Percentiles rank a stretch among this genome's conserved stretches.
phyloP scores from a whole-genome alignment of 345 rosid species.

The Zanthoxylum bungeanum region DNA sequence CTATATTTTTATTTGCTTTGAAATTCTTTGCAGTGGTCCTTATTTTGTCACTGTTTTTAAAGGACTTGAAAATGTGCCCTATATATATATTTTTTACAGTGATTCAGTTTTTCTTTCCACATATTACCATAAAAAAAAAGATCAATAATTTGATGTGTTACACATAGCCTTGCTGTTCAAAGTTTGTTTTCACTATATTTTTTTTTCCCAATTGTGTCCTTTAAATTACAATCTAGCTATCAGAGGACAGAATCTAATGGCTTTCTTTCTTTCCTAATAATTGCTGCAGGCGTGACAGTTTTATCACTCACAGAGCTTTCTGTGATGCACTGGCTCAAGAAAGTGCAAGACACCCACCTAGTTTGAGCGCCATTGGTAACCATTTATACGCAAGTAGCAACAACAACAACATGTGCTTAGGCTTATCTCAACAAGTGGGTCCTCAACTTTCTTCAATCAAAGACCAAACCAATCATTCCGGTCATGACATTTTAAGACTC shows the following conservation, averaged over 20 bases:
- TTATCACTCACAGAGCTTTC: slow-evolving; percentile 78
- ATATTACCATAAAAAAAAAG: slow-evolving; percentile 23
- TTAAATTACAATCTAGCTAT: background rate
- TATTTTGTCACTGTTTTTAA: background rate
- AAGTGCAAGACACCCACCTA: slow-evolving; percentile 67
- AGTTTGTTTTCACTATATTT: slow-evolving; percentile 15
- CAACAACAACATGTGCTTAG: slow-evolving; percentile 47
- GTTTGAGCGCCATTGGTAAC: slow-evolving; percentile 49
- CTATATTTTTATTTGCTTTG: background rate
- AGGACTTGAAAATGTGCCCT: background rate
- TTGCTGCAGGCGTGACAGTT: slow-evolving; percentile 69
- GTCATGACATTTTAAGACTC: slow-evolving; percentile 46
- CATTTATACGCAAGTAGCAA: slow-evolving; percentile 53
- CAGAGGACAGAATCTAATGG: slow-evolving; percentile 27
- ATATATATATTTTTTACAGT: background rate
- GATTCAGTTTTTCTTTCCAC: background rate
- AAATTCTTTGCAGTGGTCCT: slow-evolving; percentile 10
- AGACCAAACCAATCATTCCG: slow-evolving; percentile 32
- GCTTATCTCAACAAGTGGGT: slow-evolving; percentile 64
- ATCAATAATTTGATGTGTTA: slow-evolving; percentile 33
- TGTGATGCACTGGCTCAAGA: slow-evolving; percentile 85
- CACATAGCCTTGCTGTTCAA: slow-evolving; percentile 12
- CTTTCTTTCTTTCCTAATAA: slow-evolving; percentile 22
- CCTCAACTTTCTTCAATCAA: slow-evolving; percentile 38
- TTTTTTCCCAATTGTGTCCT: slow-evolving; percentile 20